Base-by-base conservation (phyloP, 257 asterid genomes). In the Primulina tabacum region DNA sequence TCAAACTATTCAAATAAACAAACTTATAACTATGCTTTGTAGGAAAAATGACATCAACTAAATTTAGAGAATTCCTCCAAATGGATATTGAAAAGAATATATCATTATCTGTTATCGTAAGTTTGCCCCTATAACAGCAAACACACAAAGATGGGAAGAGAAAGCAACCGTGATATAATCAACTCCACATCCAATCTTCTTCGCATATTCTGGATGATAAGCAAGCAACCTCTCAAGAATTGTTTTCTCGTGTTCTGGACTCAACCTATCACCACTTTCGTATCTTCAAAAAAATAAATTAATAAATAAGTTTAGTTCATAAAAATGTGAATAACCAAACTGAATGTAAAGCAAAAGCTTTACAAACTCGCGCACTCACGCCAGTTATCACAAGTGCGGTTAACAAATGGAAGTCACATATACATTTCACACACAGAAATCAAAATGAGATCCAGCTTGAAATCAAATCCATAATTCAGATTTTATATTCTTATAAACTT, bases 241-340 rank as follows among this genome's bases (percentile, higher is more conserved):
- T 8, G 14, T 38, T 38, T 38, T 38, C 50, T 38, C 12, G 50
- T 38, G 50, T 38, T 38, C 50, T 10, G 14, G 50, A 38, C 50
- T 38, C 50, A 38, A 38, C 14, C 50, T 80, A 77, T 86, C 90
- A 65, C 97, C 99, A 73, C 83, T 75, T 80, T 71, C 78, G 60
- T 94, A 94, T 75, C 99, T 94, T 86, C 79, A 77, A 62, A 40
- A 2, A 70, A 61, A 2, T 43, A 43, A 68, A 62, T 62, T 57
- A 24, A 62, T 4, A 33, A 28, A 59, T 12, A 60, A 34, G 56
- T 71, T 57, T 60, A 24, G 50, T 58, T 62, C 29, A 70, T 53
- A 26, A 55, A 37, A 70, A 30, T 50, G 50, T 16, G 55, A 38
- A 21, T 0, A 59, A 71, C 24, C 62, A 17, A 50, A 37, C 6